Base-by-base conservation (phyloP, 805 yeast genomes). In the Suhomyces emberorum region DNA sequence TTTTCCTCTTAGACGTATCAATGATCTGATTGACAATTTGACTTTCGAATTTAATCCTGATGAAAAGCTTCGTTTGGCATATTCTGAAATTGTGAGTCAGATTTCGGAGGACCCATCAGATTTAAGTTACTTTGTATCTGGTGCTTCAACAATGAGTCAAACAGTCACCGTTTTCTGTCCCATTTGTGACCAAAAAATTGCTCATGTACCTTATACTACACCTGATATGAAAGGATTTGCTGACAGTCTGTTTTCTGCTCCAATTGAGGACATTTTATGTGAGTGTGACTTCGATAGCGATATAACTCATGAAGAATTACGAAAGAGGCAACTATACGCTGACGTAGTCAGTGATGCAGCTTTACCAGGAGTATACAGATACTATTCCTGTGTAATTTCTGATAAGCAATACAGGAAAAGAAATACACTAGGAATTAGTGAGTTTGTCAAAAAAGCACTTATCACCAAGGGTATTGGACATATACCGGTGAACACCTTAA, bases 291-390 rank as follows among this genome's bases (percentile, higher is more conserved):
- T 44, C 12, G 15, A 12, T 1, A 17, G 20, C 2, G 18, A 22
- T 7, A 28, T 56, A 15, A 44, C 43, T 17, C 57, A 51, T 26
- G 54, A 54, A 4, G 52, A 48, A 23, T 41, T 55, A 16, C 35
- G 55, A 24, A 51, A 47, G 26, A 26, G 58, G 8, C 46, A 46
- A 17, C 26, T 57, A 8, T 41, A 39, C 15, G 34, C 43, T 8
- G 55, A 50, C 27, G 27, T 46, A 3, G 11, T 18, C 4, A 10
- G 17, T 7, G 15, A 24, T 3, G 15, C 23, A n/a, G 29, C 34
- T 2, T 18, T 43, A 3, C 43, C 46, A 1, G 42, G 46, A 5
- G 19, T 38, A 12, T 36, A 31, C 32, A 28, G 32, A 19, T 35
- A 34, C 34, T 41, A 37, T 19, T 44, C 50, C 15, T 15, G 28